These are phyloP conservation scores for Pigoraptor vietnamica DNA, from an alignment of 78 protist genomes.

Conservation along the genomic window DNA sequence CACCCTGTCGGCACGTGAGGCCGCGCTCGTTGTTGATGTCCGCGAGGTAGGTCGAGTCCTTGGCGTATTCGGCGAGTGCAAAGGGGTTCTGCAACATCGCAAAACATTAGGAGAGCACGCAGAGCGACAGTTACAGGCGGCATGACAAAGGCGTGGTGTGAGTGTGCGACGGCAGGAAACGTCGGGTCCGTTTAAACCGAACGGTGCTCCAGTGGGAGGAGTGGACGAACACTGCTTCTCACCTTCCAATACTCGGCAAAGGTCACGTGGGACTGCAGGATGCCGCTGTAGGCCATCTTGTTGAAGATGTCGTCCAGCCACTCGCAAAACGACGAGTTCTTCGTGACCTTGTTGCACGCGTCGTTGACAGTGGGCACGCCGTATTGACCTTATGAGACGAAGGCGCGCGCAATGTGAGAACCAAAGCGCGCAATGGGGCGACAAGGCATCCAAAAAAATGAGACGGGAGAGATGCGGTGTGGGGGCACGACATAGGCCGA, in stretches of 20 bases:
- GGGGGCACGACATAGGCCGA: neutral
- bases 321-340: neutral
- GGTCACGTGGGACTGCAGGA: conserved; percentile 26
- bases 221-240: neutral
- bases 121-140: too few relatives aligned
- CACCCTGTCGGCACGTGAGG: neutral
- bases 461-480: neutral
- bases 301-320: neutral
- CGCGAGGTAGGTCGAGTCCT: conserved; percentile 38
- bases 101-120: too few relatives aligned
- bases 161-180: too few relatives aligned
- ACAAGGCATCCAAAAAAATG: neutral
- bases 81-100: neutral
- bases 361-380: neutral
- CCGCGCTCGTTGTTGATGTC: conserved; percentile 60
- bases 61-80: conserved; percentile 10
- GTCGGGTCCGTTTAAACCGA: too few relatives aligned
- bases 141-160: too few relatives aligned
- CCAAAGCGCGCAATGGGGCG: too few relatives aligned
- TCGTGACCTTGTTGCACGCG: neutral
- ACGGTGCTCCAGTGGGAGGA: too few relatives aligned
- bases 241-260: conserved; percentile 37
- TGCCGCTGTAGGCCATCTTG: conserved; percentile 11
- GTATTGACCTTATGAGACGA: neutral
- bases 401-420: neutral